Evolutionary conservation across 225 moss, liverwort and hornwort genomes (phyloP).

Genomic region (Sphagnum tenellum): DNA sequence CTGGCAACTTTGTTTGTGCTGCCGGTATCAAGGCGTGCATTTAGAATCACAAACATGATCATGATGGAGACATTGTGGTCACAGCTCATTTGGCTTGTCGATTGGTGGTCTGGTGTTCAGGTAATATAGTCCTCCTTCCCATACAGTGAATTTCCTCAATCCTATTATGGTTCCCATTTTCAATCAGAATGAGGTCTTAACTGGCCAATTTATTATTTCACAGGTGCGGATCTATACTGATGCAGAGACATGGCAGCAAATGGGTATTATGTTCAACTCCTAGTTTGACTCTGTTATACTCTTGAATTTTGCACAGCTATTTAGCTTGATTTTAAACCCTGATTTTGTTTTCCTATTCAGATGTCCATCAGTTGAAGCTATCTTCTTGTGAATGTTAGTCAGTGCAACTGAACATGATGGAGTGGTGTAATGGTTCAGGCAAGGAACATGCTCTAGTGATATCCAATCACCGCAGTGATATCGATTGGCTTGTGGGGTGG

Average conservation of each 20-base stretch:
- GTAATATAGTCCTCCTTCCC: slow-evolving; percentile 12
- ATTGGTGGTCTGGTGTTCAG: slow-evolving; percentile 93
- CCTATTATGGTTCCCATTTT: not conserved
- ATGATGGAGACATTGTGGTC: slow-evolving; percentile 90
- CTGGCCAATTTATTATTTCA: slow-evolving; percentile 2
- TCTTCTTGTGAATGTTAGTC: too few relatives aligned
- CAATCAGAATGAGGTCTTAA: not conserved
- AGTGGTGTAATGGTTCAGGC: slow-evolving; percentile 27
- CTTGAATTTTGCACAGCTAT: too few relatives aligned
- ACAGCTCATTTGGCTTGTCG: slow-evolving; percentile 87
- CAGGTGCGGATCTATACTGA: slow-evolving; percentile 71
- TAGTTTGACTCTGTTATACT: too few relatives aligned
- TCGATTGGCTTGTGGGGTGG: slow-evolving; percentile 99
- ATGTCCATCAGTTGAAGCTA: too few relatives aligned
- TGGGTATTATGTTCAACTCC: slow-evolving; percentile 34
- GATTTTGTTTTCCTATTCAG: too few relatives aligned
- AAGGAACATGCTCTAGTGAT: slow-evolving; percentile 87
- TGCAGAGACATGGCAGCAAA: slow-evolving; percentile 35
- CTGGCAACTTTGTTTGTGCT: slow-evolving; percentile 54
- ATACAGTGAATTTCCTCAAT: not conserved
- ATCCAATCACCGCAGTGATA: slow-evolving; percentile 85
- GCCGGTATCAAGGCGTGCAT: slow-evolving; percentile 65
- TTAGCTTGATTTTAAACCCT: too few relatives aligned
- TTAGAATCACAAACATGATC: slow-evolving; percentile 68
- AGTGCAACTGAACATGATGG: too few relatives aligned